These are phyloP conservation scores for Globisporangium takayamanum DNA, from an alignment of 352 stramenopile genomes.

Conservation along the genomic window DNA sequence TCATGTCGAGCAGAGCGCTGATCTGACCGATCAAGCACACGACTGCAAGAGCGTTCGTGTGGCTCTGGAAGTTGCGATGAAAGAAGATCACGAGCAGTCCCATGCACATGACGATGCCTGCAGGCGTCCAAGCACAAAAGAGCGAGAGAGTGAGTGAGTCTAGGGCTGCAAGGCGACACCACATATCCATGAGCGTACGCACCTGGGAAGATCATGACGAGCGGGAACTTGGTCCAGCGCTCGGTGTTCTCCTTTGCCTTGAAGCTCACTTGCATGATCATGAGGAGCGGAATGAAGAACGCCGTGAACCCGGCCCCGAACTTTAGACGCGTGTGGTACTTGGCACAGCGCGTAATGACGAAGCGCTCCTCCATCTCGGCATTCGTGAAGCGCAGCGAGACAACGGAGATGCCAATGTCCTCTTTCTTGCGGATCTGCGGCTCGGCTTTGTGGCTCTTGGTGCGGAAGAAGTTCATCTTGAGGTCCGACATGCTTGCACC, in stretches of 20 bases:
- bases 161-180: background rate
- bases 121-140: background rate
- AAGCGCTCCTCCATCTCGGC: constrained; percentile 64
- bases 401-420: constrained; percentile 69
- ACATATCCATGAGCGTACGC: background rate
- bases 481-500: constrained; percentile 56
- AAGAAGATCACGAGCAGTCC: constrained; percentile 63
- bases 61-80: constrained; percentile 48
- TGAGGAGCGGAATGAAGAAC: constrained; percentile 77
- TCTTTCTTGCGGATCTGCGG: constrained; percentile 43
- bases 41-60: constrained; percentile 40
- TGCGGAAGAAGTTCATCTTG: constrained; percentile 68
- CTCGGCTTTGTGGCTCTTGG: constrained; percentile 23
- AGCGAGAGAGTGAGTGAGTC: background rate
- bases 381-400: constrained; percentile 69
- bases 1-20: constrained; percentile 69
- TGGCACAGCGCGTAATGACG: constrained; percentile 30
- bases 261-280: constrained; percentile 85
- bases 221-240: constrained; percentile 62
- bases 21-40: constrained; percentile 73
- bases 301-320: constrained; percentile 72
- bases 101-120: constrained; percentile 69
- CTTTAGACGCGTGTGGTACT: constrained; percentile 71
- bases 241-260: constrained; percentile 57
- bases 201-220: constrained; percentile 78